These are phyloP conservation scores for Russula ochroleuca DNA, from an alignment of 768 basidiomycete genomes.

Conservation along the genomic window DNA sequence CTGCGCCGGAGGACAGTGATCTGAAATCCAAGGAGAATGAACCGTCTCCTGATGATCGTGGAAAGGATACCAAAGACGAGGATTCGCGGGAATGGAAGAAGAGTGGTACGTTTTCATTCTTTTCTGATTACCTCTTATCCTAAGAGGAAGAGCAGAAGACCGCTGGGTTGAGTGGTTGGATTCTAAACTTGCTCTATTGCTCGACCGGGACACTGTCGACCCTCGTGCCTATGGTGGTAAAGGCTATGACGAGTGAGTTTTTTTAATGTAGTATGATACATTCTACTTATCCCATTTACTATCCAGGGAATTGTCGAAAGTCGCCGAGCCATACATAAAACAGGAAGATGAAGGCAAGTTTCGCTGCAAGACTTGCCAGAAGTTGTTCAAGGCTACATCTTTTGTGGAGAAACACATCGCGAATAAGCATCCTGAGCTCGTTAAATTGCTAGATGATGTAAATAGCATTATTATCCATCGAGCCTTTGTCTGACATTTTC, in stretches of 20 bases:
- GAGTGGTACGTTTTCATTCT: conserved; percentile 50
- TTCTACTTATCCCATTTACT: conserved; percentile 17
- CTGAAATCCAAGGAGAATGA: conserved; percentile 36
- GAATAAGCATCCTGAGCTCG: conserved; percentile 87
- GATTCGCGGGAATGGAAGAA: conserved; percentile 54
- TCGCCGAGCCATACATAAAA: conserved; percentile 77
- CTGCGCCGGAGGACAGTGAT: conserved; percentile 38
- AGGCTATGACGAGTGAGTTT: conserved; percentile 81
- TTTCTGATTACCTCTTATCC: conserved; percentile 15
- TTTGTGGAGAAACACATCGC: conserved; percentile 98
- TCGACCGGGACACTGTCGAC: conserved; percentile 76
- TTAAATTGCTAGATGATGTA: conserved; percentile 83
- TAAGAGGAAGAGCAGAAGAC: conserved; percentile 51
- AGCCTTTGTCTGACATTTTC: conserved; percentile 25
- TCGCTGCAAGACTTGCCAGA: conserved; percentile 93
- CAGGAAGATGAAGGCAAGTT: conserved; percentile 97
- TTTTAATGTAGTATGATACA: conserved; percentile 21
- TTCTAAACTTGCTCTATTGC: conserved; percentile 74
- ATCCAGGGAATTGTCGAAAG: conserved; percentile 72
- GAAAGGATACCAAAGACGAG: conserved; percentile 35
- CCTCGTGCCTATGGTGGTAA: conserved; percentile 87
- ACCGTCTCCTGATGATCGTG: conserved; percentile 31
- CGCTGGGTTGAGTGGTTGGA: conserved; percentile 91
- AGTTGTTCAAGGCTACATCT: conserved; percentile 94
- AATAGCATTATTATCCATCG: conserved; percentile 29